Evolutionary conservation across 768 basidiomycete species (phyloP), one percentile per base, ranked within the genome.

Genomic region (Rhodotorula toruloides): DNA sequence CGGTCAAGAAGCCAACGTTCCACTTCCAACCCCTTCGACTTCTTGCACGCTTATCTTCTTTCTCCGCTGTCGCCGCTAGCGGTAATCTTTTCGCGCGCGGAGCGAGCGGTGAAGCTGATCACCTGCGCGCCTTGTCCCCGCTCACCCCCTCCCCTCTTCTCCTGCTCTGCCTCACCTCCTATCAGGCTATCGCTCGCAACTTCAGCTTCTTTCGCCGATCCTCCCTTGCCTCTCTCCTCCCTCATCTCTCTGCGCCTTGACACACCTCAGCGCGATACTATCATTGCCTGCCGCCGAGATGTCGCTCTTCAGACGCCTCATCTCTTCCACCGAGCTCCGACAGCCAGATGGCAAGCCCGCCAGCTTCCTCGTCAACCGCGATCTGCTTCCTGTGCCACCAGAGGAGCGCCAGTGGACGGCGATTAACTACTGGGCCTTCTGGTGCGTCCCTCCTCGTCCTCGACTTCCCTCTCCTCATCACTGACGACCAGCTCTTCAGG

Each of bases 331-430:
- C 48, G 58, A 64, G 54, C 62, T 69, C 36, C 25, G 49, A 17
- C 58, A 56, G 12, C 34, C 42, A 25, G 49, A 39, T 22, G 60
- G 59, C 16, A 12, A 19, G 22, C 27, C 42, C 6, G 34, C 40
- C 2, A 49, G 55, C 17, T 58, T 54, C 25, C 63, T 65, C 17
- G 27, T 25, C 37, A 70, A 70, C 63, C 11, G 39, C 3, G 68
- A 70, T 40, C 56, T 70, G 7, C 56, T 70, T 6, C 68, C 68
- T 6, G 63, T 65, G 4, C 59, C 59, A 0, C 34, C 19, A 1
- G 60, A 48, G 46, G 36, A 65, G 1, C 43, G 68, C 1, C 19
- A 54, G 17, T 68, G 67, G 67, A 53, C 16, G 9, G 57, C 57
- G 10, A 27, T 52, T 43, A 63, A 55, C 40, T 68, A 34, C 40